Evolutionary conservation across 1,284 basidiomycete species (phyloP).

Genomic region (Malassezia slooffiae): DNA sequence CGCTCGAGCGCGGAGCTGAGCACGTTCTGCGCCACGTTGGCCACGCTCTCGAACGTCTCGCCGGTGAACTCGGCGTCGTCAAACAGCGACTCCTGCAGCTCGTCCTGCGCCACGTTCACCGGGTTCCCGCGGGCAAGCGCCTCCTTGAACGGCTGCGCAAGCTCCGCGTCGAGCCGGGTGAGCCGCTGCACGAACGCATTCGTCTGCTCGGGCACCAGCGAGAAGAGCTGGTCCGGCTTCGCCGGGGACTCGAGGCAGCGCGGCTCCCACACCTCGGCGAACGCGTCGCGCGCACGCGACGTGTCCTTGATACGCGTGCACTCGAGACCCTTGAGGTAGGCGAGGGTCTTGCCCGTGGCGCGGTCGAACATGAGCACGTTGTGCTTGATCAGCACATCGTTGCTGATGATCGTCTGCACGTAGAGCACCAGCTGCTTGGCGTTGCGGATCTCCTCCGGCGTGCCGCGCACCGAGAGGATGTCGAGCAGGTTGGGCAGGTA

Average conservation of each 20-base stretch:
- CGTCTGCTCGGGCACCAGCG: constrained; percentile 5
- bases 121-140: constrained; percentile 4
- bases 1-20: constrained; percentile 6
- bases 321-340: constrained; percentile 16
- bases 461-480: constrained; percentile 11
- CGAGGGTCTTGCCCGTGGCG: constrained; percentile 15
- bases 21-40: constrained; percentile 2
- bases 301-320: constrained; percentile 19
- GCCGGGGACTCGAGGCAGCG: constrained; percentile 7
- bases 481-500: constrained; percentile 16
- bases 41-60: constrained; percentile 6
- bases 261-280: constrained; percentile 15
- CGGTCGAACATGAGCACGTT: constrained; percentile 19
- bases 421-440: constrained; percentile 10
- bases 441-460: constrained; percentile 13
- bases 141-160: neutral
- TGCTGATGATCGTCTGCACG: constrained; percentile 9
- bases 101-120: neutral
- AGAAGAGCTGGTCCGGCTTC: neutral
- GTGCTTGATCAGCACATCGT: constrained; percentile 16
- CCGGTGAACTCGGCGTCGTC: constrained; percentile 7
- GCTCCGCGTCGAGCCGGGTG: constrained; percentile 4
- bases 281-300: constrained; percentile 10
- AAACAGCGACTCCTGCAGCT: constrained; percentile 10
- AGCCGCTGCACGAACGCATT: constrained; percentile 3